Evolutionary conservation across 257 asterid species (phyloP), one percentile per base, ranked within the genome.

Genomic region (Solanum sejunctum): DNA sequence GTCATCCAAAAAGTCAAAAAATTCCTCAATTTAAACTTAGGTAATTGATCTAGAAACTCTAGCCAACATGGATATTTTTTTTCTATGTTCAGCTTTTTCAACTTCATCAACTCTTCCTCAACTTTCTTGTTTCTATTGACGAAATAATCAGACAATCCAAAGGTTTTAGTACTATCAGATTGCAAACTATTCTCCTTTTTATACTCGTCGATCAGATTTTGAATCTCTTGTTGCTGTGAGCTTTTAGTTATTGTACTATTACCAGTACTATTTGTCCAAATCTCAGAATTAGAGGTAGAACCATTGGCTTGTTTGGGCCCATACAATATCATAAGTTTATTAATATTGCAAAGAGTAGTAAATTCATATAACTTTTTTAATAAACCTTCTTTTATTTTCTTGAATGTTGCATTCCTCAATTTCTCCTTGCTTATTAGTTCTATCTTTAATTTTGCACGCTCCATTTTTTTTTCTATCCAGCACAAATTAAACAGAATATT

Each of bases 371-470:
- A 71, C 72, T 95, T 95, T 70, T 91, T 83, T 21, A 92, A 41
- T 28, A 95, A 41, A 1, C 97, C 95, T 18, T 90, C 94, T 77
- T 91, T 93, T 26, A 97, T 89, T 51, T 92, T 95, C 92, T 92
- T 93, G 94, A 88, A 93, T 1, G 97, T 91, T 12, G 87, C 36
- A 73, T 67, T 81, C 54, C 98, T 86, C 4, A 91, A 61, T 77
- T 91, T 92, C 77, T 92, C 95, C 57, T 92, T 90, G n/a, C 36
- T 73, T 13, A 92, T 93, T 9, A 93, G 71, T 43, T 92, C 94
- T 97, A 95, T 91, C 71, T 89, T 92, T 88, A 93, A 23, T 64
- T 95, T 95, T 21, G 94, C 95, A 8, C 97, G 88, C 5, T 97
- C 97, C 97, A 93, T 92, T 55, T 79, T 41, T 41, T 43, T 63